Evolutionary conservation across 306 rosid species (phyloP), one percentile per base, ranked within the genome.

Genomic region (Canavalia ensiformis): DNA sequence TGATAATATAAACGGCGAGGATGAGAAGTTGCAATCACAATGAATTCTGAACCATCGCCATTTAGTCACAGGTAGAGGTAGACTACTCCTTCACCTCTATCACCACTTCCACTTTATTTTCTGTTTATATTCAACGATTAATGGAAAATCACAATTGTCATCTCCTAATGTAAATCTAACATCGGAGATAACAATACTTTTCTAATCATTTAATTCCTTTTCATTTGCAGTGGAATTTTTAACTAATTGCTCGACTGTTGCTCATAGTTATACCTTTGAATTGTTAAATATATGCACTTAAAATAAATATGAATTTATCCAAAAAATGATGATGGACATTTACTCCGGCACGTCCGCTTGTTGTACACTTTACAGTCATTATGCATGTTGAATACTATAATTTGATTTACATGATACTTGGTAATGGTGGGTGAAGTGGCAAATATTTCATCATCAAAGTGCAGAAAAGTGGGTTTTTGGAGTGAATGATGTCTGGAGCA

Each of bases 381-480:
- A 52, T 50, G 79, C 79, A 47, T 77, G 7, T 18, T 51, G 59
- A 54, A 85, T 80, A 44, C 35, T 67, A 42, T 44, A 12, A 74
- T 81, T 78, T 86, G 72, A 77, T 85, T 86, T 76, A 86, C 75
- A 12, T 81, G 59, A 89, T 82, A 71, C 72, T 68, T 87, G 86
- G 76, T 81, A 18, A 18, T 18, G 25, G 25, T 0, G 88, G 88
- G 84, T 74, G 82, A 54, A 85, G 74, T 90, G 89, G 88, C 96
- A 91, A 92, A 92, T 45, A 41, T 74, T 51, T 76, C 87, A 65
- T 74, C 79, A n/a, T 88, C 79, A 33, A 76, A 84, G 47, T 58
- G 75, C 87, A 34, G 72, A 75, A 49, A 13, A 73, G 41, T 73
- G 82, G 35, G 62, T 74, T 18, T 67, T 62, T 78, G 82, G 86